A percentile compares a stretch with the other conserved stretches of the same genome.
phyloP scores from a whole-genome alignment of 164 flowering plant genomes.

The Magnolia kwangsiensis region DNA sequence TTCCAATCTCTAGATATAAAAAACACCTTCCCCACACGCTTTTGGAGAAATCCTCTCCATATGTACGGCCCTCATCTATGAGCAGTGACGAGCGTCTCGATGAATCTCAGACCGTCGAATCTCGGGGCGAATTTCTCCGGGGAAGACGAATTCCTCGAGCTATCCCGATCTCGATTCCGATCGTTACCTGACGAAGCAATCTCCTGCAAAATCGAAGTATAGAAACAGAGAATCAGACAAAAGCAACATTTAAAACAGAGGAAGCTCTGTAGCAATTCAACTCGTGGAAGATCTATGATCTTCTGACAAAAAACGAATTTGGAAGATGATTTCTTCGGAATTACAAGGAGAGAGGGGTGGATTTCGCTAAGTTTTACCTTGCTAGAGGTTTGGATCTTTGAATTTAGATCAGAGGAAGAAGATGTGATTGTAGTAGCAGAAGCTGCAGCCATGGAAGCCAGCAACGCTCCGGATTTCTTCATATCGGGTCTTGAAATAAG shows the following conservation, averaged over 20 bases:
- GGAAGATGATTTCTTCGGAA: not conserved
- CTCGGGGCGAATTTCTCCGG: slow-evolving; percentile 31
- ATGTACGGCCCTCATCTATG: slow-evolving; percentile 25
- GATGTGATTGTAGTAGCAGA: slow-evolving; percentile 10
- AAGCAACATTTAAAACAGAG: not conserved
- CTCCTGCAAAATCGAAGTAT: slow-evolving; percentile 4
- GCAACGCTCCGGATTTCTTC: slow-evolving; percentile 21
- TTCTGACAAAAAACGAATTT: too few relatives aligned
- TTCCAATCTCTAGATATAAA: not conserved
- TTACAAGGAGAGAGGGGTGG: not conserved
- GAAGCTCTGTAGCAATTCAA: not conserved
- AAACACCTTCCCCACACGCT: too few relatives aligned
- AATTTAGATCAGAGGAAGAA: slow-evolving; percentile 8
- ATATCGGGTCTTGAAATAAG: not conserved
- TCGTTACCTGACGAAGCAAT: not conserved
- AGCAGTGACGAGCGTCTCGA: slow-evolving; percentile 46
- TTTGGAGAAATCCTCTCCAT: not conserved
- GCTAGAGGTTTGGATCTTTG: slow-evolving; percentile 8
- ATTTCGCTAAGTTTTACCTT: not conserved
- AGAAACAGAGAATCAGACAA: not conserved
- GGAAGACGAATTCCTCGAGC: slow-evolving; percentile 2
- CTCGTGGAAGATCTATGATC: not conserved
- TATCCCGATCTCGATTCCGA: slow-evolving; percentile 1
- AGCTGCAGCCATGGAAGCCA: slow-evolving; percentile 27
- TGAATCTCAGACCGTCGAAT: slow-evolving; percentile 46